phyloP scores from a whole-genome alignment of 140 eudicot species.

The Anethum foeniculum region DNA sequence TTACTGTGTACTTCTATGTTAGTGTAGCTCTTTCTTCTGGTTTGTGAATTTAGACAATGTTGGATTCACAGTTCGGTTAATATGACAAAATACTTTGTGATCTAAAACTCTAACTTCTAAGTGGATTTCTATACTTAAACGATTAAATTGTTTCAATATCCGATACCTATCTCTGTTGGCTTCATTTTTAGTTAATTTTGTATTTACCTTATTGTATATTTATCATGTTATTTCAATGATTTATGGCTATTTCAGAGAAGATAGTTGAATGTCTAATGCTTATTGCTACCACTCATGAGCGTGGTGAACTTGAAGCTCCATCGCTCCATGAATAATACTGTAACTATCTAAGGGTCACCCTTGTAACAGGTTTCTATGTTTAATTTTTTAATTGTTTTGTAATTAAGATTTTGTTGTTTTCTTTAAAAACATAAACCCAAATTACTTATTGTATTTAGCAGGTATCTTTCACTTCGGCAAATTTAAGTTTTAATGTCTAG shows the following conservation, averaged over 20 bases:
- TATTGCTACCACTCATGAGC: not conserved
- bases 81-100: not conserved
- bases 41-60: not conserved
- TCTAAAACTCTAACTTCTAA: not conserved
- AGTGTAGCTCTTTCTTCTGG: not conserved
- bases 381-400: not conserved
- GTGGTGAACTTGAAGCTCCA: not conserved
- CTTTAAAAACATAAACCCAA: not conserved
- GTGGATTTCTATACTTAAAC: not conserved
- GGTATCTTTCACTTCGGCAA: not conserved
- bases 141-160: not conserved
- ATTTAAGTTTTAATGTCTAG: no score
- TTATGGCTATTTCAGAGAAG: not conserved
- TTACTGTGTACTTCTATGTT: not conserved
- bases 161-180: not conserved
- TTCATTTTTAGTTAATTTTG: not conserved
- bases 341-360: not conserved
- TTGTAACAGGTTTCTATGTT: not conserved
- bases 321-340: not conserved
- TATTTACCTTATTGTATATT: not conserved
- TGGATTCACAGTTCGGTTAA: not conserved
- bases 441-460: not conserved
- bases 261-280: not conserved
- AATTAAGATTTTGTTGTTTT: not conserved
- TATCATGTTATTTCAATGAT: not conserved